phyloP scores from a whole-genome alignment of 75 land plant genomes.

The Sequoiadendron giganteum region DNA sequence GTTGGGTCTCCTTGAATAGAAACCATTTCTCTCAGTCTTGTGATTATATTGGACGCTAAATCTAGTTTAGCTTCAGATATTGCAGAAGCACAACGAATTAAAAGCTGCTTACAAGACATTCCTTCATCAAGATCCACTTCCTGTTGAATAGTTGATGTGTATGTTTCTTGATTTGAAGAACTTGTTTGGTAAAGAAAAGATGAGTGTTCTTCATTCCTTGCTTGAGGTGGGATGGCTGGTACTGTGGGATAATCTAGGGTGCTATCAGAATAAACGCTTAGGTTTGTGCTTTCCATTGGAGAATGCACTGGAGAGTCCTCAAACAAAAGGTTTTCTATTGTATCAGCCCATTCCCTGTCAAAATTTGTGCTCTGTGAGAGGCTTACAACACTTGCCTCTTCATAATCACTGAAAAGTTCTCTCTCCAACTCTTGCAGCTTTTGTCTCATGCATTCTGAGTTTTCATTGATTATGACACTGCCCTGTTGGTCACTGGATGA shows the following conservation, averaged over 20 bases:
- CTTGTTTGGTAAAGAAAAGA: conserved; percentile 1
- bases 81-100: conserved; percentile 69
- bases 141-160: background rate
- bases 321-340: conserved; percentile 19
- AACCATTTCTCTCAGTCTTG: conserved; percentile 68
- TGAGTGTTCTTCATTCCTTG: conserved; percentile 2
- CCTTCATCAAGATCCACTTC: conserved; percentile 6
- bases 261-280: conserved; percentile 39
- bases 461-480: conserved; percentile 28
- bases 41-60: conserved; percentile 55
- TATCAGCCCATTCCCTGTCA: conserved; percentile 51
- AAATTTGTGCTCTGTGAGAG: conserved; percentile 29
- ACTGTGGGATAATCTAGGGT: conserved; percentile 30
- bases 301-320: conserved; percentile 61
- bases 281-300: conserved; percentile 47
- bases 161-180: conserved; percentile 3
- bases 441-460: conserved; percentile 27
- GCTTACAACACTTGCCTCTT: conserved; percentile 21
- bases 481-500: conserved; percentile 21
- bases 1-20: conserved; percentile 93
- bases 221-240: background rate
- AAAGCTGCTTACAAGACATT: conserved; percentile 51
- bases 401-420: conserved; percentile 51
- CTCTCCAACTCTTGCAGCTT: conserved; percentile 68
- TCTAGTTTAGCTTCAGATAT: conserved; percentile 51